A percentile compares a stretch with the other conserved stretches of the same genome.
Evolutionary conservation across 148 eudicot genomes (phyloP).

Genomic region (Vaccinium corymbosum): DNA sequence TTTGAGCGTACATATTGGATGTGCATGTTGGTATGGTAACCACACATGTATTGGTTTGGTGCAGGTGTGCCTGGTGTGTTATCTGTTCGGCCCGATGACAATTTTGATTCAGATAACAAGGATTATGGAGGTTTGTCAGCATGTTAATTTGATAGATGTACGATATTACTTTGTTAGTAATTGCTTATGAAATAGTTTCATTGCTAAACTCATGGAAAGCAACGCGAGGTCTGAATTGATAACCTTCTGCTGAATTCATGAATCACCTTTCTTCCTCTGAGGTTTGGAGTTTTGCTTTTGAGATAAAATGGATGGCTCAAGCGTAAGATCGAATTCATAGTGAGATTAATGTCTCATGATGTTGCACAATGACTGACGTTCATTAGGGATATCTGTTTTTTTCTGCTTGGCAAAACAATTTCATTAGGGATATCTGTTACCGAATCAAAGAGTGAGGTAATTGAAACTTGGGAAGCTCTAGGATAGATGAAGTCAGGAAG

Average conservation of each 20-base stretch:
- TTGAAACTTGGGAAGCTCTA: neutral
- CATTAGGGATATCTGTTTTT: neutral
- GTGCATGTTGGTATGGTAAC: neutral
- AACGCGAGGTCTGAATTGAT: neutral
- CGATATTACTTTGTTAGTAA: neutral
- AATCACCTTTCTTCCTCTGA: neutral
- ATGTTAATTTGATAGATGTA: neutral
- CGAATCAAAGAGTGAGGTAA: neutral
- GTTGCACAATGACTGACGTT: neutral
- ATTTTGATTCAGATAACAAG: slow-evolving; percentile 52
- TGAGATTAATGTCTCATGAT: neutral
- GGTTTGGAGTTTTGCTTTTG: neutral
- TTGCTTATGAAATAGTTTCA: neutral
- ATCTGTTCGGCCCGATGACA: slow-evolving; percentile 55
- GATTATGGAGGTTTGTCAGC: slow-evolving; percentile 66
- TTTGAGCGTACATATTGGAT: neutral
- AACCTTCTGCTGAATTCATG: neutral
- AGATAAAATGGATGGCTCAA: neutral
- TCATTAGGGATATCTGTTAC: neutral
- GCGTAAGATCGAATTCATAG: neutral
- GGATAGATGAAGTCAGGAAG: neutral
- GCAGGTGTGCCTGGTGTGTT: slow-evolving; percentile 80
- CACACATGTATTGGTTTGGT: slow-evolving; percentile 14
- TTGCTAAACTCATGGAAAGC: neutral
- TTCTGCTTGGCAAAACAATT: neutral